A percentile compares a stretch with the other conserved stretches of the same genome.
phyloP scores from a whole-genome alignment of 371 early-diverging fungal genomes.

The Ecytonucleospora hepatopenaei region DNA sequence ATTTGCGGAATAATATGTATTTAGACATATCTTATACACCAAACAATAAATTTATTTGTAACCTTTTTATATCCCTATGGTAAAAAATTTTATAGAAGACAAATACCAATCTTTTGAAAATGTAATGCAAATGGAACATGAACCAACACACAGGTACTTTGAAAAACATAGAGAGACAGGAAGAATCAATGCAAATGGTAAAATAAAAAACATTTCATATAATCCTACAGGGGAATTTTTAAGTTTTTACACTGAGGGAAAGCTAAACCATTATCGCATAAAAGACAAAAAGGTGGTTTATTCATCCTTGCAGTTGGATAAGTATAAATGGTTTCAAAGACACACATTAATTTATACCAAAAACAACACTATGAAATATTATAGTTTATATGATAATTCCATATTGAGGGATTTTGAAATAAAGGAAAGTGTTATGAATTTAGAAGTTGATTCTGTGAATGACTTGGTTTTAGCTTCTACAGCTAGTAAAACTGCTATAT shows the following conservation, averaged over 20 bases:
- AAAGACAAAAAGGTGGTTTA: slow-evolving; percentile 9
- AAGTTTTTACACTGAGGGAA: slow-evolving; percentile 13
- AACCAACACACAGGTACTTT: slow-evolving; percentile 6
- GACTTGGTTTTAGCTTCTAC: slow-evolving; percentile 17
- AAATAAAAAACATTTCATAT: slow-evolving; percentile 17
- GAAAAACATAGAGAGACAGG: not conserved
- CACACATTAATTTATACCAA: slow-evolving; percentile 27
- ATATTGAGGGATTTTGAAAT: slow-evolving; percentile 12
- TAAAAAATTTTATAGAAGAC: too few species aligned
- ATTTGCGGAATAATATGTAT: too few species aligned
- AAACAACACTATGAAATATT: not conserved
- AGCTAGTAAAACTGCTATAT: not conserved
- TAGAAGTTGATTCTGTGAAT: slow-evolving; percentile 14
- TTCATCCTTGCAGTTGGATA: slow-evolving; percentile 14
- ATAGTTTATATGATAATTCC: slow-evolving; percentile 33
- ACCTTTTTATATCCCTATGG: too few species aligned
- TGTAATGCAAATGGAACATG: not conserved
- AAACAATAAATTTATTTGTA: too few species aligned
- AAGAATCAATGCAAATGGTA: not conserved
- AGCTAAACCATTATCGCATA: too few species aligned
- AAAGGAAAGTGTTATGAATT: slow-evolving; percentile 4
- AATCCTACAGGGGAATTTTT: slow-evolving; percentile 17
- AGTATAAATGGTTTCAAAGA: slow-evolving; percentile 18
- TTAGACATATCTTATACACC: too few species aligned
- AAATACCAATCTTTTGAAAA: too few species aligned